Conservation (phyloP, 2,329 filamentous ascomycete species). For the Torrubiella hemipterigena region DNA sequence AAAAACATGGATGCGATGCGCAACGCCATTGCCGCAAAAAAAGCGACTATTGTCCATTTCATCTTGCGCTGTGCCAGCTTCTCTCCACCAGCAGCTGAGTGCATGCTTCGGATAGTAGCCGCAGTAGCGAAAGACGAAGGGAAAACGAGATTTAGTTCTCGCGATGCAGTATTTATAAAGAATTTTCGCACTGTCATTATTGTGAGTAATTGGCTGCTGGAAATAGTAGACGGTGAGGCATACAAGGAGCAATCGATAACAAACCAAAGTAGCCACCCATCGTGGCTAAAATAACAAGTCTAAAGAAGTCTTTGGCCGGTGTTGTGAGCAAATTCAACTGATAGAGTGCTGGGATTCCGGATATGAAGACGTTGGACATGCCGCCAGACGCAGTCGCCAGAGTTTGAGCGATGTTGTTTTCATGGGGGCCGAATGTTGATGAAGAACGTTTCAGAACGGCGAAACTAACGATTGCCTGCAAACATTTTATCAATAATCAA, state of each 20-base stretch:
- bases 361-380: constrained; percentile 7
- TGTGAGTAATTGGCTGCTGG: too few species aligned
- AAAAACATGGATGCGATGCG: constrained; percentile 3
- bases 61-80: constrained; percentile 3
- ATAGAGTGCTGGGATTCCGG: constrained; percentile 8
- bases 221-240: too few species aligned
- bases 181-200: constrained; percentile 3
- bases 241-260: constrained; percentile 3
- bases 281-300: constrained; percentile 2
- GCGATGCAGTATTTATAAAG: constrained; percentile 2
- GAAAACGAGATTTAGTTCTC: constrained; percentile 6
- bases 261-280: constrained; percentile 6
- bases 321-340: constrained; percentile 5
- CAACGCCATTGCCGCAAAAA: constrained; percentile 5
- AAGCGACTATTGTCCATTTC: constrained; percentile 5
- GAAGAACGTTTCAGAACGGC: constrained; percentile 1
- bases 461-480: constrained; percentile 3
- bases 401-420: constrained; percentile 7
- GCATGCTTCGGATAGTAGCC: constrained; percentile 5
- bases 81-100: constrained; percentile 4
- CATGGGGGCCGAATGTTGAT: constrained; percentile 4
- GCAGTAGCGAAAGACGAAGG: constrained; percentile 5
- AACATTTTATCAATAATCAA: not conserved
- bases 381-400: constrained; percentile 5
- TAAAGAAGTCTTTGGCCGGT: constrained; percentile 3